Percentiles rank a stretch among this genome's conserved stretches.
Evolutionary conservation across 139 green algal genomes (phyloP).

Genomic region (Tetradesmus lagerheimii): DNA sequence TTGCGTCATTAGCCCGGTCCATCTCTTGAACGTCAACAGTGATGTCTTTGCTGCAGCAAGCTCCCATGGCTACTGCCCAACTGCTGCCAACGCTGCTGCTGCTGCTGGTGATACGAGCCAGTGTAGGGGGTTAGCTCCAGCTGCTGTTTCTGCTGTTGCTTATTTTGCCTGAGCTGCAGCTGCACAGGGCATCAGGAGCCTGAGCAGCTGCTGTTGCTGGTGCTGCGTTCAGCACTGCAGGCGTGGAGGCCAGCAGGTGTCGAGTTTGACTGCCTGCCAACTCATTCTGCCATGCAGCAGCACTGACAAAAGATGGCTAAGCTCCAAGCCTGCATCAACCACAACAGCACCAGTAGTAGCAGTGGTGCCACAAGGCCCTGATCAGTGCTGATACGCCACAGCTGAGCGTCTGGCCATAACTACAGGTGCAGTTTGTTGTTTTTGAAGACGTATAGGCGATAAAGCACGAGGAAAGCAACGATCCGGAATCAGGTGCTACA

Average conservation of each 20-base stretch:
- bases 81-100: constrained; percentile 1
- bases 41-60: constrained; percentile 9
- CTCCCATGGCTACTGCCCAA: constrained; percentile 9
- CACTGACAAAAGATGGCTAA: neutral
- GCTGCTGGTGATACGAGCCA: neutral
- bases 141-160: neutral
- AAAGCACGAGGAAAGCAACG: neutral
- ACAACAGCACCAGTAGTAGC: neutral
- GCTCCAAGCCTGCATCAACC: neutral
- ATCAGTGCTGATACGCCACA: neutral
- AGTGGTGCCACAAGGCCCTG: neutral
- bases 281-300: neutral
- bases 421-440: neutral
- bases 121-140: neutral
- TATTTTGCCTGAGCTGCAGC: neutral
- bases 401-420: neutral
- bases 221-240: constrained; percentile 11
- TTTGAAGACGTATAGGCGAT: neutral
- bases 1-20: neutral
- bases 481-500: neutral
- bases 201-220: neutral
- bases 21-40: neutral
- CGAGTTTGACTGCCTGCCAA: neutral
- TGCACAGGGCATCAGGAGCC: neutral
- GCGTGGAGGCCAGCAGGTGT: neutral